Evolutionary conservation across 179 eudicot species (phyloP).

Genomic region (Monotropa hypopitys): DNA sequence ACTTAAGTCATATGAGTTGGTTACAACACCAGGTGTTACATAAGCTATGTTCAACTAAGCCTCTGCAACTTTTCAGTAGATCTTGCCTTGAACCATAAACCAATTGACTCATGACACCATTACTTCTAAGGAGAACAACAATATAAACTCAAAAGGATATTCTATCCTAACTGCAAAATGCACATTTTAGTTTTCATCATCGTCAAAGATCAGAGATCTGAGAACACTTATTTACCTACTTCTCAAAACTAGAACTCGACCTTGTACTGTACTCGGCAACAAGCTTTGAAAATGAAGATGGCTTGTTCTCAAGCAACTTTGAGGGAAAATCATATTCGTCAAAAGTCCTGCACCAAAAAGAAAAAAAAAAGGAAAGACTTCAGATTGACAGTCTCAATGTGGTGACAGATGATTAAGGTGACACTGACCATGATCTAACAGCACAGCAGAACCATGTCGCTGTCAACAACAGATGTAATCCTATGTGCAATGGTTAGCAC

Average conservation of each 20-base stretch:
- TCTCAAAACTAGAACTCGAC: constrained; percentile 26
- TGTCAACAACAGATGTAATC: constrained; percentile 53
- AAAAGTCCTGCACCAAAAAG: constrained; percentile 30
- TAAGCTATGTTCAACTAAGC: background rate
- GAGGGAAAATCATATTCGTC: constrained; percentile 64
- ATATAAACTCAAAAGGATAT: background rate
- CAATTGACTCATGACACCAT: background rate
- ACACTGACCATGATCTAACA: constrained; percentile 35
- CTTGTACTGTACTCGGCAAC: constrained; percentile 67
- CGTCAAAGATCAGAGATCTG: background rate
- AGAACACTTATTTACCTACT: background rate
- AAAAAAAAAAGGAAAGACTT: background rate
- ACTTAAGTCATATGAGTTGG: background rate
- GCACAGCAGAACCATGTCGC: constrained; percentile 42
- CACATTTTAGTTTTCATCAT: background rate
- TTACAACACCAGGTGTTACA: background rate
- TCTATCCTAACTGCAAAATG: background rate
- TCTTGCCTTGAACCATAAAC: background rate
- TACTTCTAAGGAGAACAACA: too few relatives aligned
- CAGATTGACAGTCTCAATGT: background rate
- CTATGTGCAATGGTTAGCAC: constrained; percentile 49
- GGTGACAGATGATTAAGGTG: background rate
- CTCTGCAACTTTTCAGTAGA: background rate
- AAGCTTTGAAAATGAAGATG: constrained; percentile 66
- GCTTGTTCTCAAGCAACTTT: constrained; percentile 51